Conservation (phyloP, 768 basidiomycete genomes). For the Galerina marginata region DNA sequence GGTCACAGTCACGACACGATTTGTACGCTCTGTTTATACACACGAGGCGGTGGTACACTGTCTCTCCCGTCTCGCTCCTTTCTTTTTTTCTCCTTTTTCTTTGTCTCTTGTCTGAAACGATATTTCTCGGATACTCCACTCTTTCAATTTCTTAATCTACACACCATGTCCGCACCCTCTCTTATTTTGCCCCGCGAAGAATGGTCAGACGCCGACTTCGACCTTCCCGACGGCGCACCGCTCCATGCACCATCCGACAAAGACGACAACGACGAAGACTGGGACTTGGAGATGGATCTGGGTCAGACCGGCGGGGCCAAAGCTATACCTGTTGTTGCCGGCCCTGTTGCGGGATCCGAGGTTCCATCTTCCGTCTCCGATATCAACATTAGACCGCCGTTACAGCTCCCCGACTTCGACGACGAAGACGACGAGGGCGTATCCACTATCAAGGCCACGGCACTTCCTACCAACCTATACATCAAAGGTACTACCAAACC, state of each 20-base stretch:
- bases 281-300: constrained; percentile 81
- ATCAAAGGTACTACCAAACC: constrained; percentile 43
- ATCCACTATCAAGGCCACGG: constrained; percentile 80
- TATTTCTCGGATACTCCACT: constrained; percentile 13
- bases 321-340: constrained; percentile 42
- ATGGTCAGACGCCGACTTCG: constrained; percentile 89
- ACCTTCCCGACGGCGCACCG: constrained; percentile 75
- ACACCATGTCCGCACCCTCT: constrained; percentile 63
- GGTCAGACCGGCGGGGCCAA: constrained; percentile 61
- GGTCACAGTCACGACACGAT: constrained; percentile 24
- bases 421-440: constrained; percentile 83
- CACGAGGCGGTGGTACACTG: constrained; percentile 21
- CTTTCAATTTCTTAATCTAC: constrained; percentile 38
- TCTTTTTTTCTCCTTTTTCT: constrained; percentile 5
- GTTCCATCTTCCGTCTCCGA: constrained; percentile 34
- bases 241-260: constrained; percentile 70
- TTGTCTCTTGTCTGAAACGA: constrained; percentile 11
- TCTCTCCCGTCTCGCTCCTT: constrained; percentile 14
- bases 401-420: constrained; percentile 48
- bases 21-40: constrained; percentile 37
- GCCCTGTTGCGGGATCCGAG: constrained; percentile 44
- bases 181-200: constrained; percentile 66
- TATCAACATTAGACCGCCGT: constrained; percentile 72
- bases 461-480: constrained; percentile 36
- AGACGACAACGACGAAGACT: constrained; percentile 73